These are phyloP conservation scores for Chaetomium fimeti DNA, from an alignment of 495 filamentous ascomycete genomes.

Conservation along the genomic window DNA sequence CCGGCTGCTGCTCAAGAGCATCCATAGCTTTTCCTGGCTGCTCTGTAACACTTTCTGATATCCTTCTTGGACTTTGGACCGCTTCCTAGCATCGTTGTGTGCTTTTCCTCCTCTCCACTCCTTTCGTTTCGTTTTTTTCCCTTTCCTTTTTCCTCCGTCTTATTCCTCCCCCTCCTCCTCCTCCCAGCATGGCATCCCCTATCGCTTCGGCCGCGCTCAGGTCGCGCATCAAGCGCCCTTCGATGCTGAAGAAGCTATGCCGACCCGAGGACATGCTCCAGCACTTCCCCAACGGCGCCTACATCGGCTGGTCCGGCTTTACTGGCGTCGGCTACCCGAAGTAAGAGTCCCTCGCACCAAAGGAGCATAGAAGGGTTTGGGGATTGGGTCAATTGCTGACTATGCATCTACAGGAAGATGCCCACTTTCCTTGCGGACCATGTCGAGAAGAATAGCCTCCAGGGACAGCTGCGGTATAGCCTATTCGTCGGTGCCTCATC, in stretches of 20 bases:
- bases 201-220: slow-evolving; percentile 71
- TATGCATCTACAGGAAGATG: slow-evolving; percentile 59
- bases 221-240: slow-evolving; percentile 70
- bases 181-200: slow-evolving; percentile 41
- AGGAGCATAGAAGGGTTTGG: background rate
- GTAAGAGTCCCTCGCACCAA: slow-evolving; percentile 44
- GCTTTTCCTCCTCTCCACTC: background rate
- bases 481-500: slow-evolving; percentile 88
- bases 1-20: background rate
- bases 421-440: slow-evolving; percentile 83
- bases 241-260: slow-evolving; percentile 75
- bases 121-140: background rate
- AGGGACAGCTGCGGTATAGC: slow-evolving; percentile 80
- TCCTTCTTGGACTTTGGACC: background rate
- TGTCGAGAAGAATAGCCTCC: slow-evolving; percentile 82
- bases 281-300: slow-evolving; percentile 76
- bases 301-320: slow-evolving; percentile 89
- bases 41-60: no score
- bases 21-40: no score
- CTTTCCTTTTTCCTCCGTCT: background rate
- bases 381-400: slow-evolving; percentile 20
- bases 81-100: background rate
- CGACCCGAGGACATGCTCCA: slow-evolving; percentile 76
- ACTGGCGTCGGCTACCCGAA: slow-evolving; percentile 91
- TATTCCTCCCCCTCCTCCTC: background rate